phyloP scores from a whole-genome alignment of 768 basidiomycete genomes.

The Tephrocybe sp. region DNA sequence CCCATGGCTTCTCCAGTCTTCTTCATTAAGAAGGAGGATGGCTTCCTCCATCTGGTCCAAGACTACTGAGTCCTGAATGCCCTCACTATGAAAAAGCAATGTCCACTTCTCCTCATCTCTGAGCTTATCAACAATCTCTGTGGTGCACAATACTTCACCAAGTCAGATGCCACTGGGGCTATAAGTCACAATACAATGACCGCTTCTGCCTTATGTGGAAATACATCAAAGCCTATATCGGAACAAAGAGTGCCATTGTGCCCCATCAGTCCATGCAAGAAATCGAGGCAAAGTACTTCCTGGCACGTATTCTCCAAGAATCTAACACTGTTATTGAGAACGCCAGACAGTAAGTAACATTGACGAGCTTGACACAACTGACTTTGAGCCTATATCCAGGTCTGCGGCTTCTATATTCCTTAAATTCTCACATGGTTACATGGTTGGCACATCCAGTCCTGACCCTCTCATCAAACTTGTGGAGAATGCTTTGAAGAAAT shows the following conservation, averaged over 20 bases:
- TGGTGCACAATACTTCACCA: too few species aligned
- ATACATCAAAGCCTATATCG: conserved; percentile 17
- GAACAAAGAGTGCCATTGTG: conserved; percentile 13
- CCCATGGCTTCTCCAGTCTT: too few species aligned
- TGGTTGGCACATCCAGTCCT: conserved; percentile 9
- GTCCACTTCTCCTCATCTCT: conserved; percentile 17
- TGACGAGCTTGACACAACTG: neutral
- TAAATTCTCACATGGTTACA: conserved; percentile 20
- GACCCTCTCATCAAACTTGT: conserved; percentile 6
- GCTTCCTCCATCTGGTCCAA: too few species aligned
- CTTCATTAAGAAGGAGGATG: too few species aligned
- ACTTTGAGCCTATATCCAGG: neutral
- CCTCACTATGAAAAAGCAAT: conserved; percentile 16
- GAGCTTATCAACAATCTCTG: too few species aligned
- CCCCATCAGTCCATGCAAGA: conserved; percentile 12
- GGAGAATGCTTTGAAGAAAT: conserved; percentile 8
- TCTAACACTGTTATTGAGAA: conserved; percentile 13
- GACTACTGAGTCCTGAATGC: too few species aligned
- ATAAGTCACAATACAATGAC: conserved; percentile 16
- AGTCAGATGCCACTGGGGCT: conserved; percentile 14
- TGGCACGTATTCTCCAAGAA: conserved; percentile 14
- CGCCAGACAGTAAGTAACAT: conserved; percentile 8
- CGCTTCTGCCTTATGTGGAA: conserved; percentile 20
- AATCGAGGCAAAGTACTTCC: conserved; percentile 16
- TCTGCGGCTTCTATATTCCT: conserved; percentile 18